phyloP scores from a whole-genome alignment of 495 filamentous ascomycete genomes.

The Penicillium waksmanii region DNA sequence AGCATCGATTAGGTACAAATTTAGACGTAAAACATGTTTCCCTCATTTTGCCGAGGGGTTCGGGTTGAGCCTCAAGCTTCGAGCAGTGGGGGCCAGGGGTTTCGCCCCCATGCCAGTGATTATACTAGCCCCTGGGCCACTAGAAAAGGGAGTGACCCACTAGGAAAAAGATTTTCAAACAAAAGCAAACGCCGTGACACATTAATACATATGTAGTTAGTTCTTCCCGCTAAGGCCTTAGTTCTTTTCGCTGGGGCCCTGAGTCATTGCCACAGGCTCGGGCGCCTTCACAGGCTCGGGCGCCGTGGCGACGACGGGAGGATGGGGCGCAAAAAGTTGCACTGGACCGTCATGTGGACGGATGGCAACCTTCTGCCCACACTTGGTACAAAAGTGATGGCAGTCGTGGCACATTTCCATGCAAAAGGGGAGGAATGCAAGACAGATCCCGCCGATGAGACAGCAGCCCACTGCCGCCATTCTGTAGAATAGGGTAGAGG shows the following conservation, averaged over 20 bases:
- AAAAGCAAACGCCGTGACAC: not conserved
- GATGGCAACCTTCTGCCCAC: conserved; percentile 12
- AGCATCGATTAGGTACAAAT: not conserved
- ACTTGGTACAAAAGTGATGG: conserved; percentile 25
- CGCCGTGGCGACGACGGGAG: conserved; percentile 9
- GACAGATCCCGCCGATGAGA: conserved; percentile 23
- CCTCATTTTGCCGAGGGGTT: not conserved
- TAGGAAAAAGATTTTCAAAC: not conserved
- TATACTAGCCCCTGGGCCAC: no score
- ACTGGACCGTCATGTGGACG: conserved; percentile 14
- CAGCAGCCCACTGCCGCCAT: conserved; percentile 22
- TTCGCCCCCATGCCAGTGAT: no score
- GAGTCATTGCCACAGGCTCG: conserved; percentile 13
- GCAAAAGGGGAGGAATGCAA: conserved; percentile 22
- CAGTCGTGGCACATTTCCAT: conserved; percentile 25
- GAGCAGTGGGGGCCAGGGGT: not conserved
- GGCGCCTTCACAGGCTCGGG: conserved; percentile 12
- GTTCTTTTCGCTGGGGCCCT: not conserved
- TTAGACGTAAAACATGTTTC: not conserved
- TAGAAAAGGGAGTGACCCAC: no score
- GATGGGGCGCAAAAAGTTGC: conserved; percentile 14
- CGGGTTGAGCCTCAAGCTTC: not conserved
- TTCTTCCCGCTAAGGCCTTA: conserved; percentile 1
- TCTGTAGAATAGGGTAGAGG: conserved; percentile 2
- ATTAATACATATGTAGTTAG: not conserved